A percentile compares a stretch with the other conserved stretches of the same genome.
Conservation (phyloP, 2,329 filamentous ascomycete genomes). For the Clonostachys sp. region DNA sequence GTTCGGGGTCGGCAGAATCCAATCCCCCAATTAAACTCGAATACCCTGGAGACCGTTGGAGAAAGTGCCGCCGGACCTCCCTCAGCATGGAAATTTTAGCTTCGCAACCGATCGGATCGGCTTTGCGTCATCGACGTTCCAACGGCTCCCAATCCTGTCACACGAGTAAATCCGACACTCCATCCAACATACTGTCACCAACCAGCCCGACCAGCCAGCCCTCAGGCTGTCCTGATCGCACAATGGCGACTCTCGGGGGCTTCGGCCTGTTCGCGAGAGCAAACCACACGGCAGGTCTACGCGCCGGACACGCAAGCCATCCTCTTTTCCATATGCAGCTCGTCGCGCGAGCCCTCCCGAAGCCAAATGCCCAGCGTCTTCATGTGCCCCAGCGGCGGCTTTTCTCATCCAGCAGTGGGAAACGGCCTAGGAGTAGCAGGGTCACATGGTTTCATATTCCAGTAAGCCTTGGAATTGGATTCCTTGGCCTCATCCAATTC, state of each 20-base stretch:
- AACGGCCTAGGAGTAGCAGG: constrained; percentile 43
- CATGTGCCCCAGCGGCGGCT: neutral
- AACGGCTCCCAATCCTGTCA: too few species aligned
- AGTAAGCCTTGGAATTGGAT: constrained; percentile 77
- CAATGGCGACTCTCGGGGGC: constrained; percentile 22
- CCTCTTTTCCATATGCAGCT: neutral
- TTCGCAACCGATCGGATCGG: too few species aligned
- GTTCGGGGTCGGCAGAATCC: too few species aligned
- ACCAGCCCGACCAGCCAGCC: neutral
- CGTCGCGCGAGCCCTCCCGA: neutral
- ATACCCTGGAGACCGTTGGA: too few species aligned
- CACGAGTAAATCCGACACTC: too few species aligned
- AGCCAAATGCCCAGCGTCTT: neutral
- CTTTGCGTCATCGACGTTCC: too few species aligned
- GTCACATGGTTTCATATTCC: constrained; percentile 91
- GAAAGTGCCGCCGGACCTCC: too few species aligned
- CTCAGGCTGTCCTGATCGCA: neutral
- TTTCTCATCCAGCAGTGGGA: constrained; percentile 24
- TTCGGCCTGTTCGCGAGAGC: constrained; percentile 21
- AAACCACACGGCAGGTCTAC: constrained; percentile 12
- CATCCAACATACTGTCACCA: too few species aligned
- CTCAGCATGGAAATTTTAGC: too few species aligned
- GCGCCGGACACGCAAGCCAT: constrained; percentile 9
- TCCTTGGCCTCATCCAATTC: constrained; percentile 78
- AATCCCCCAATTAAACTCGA: too few species aligned